A percentile compares a stretch with the other conserved stretches of the same genome.
phyloP scores from a whole-genome alignment of 306 rosid genomes.

The Trichosanthes cucumerina region DNA sequence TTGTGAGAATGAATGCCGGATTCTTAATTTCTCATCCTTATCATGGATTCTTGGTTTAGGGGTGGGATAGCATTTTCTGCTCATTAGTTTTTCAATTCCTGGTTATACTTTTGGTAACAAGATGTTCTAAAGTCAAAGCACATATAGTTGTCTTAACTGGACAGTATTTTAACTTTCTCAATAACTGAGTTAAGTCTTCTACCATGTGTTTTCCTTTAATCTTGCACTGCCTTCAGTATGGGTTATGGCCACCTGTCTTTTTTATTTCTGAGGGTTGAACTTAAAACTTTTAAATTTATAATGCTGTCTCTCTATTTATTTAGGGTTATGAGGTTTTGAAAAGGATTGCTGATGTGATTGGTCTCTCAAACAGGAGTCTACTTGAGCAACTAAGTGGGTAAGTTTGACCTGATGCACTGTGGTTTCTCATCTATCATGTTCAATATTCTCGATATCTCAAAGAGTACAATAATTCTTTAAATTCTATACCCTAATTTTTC shows the following conservation, averaged over 20 bases:
- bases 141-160: background rate
- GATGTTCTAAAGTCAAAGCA: background rate
- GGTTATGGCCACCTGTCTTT: background rate
- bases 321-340: slow-evolving; percentile 78
- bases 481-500: background rate
- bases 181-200: background rate
- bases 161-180: background rate
- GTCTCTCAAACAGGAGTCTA: slow-evolving; percentile 31
- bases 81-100: background rate
- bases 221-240: background rate
- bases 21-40: background rate
- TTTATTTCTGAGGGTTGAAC: background rate
- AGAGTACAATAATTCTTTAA: background rate
- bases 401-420: slow-evolving; percentile 9
- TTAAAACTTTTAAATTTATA: background rate
- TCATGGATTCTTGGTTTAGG: background rate
- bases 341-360: slow-evolving; percentile 75
- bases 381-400: slow-evolving; percentile 90
- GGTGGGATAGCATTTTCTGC: background rate
- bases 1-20: background rate
- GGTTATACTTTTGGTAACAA: background rate
- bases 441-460: background rate
- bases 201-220: background rate
- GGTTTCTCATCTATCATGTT: background rate
- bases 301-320: background rate